phyloP scores from a whole-genome alignment of 1,284 basidiomycete species.

The Schizophyllum commune region DNA sequence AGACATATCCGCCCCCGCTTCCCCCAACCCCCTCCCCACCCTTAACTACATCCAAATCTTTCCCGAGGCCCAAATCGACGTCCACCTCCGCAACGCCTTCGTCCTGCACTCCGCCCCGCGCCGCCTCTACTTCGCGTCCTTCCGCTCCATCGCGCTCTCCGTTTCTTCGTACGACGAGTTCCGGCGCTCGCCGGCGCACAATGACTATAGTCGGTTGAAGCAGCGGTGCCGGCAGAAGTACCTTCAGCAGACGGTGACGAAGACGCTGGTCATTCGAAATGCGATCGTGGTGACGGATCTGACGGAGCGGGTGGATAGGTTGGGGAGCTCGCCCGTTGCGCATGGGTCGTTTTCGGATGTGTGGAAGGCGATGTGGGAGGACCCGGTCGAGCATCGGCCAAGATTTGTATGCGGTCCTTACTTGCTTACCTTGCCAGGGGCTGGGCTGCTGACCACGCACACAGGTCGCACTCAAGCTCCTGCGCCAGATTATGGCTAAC shows the following conservation, averaged over 20 bases:
- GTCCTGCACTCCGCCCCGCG: conserved; percentile 43
- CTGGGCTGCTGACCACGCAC: too few relatives aligned
- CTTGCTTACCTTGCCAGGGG: background rate
- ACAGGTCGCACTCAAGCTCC: conserved; percentile 51
- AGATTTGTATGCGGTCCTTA: conserved; percentile 26
- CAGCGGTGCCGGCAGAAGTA: conserved; percentile 48
- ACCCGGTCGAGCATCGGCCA: conserved; percentile 31
- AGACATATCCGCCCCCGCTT: conserved; percentile 1
- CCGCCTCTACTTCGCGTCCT: conserved; percentile 41
- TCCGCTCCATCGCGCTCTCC: conserved; percentile 40
- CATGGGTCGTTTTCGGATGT: conserved; percentile 52
- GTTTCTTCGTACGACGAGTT: conserved; percentile 46
- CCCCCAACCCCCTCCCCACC: conserved; percentile 12
- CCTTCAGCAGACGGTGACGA: conserved; percentile 43
- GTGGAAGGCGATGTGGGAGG: conserved; percentile 48
- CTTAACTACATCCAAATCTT: conserved; percentile 32
- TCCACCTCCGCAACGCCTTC: conserved; percentile 48
- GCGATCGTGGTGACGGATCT: conserved; percentile 40
- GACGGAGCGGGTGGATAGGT: conserved; percentile 40
- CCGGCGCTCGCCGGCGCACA: conserved; percentile 37
- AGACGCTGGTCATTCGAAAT: conserved; percentile 32
- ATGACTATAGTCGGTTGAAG: conserved; percentile 45
- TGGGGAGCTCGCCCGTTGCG: conserved; percentile 31
- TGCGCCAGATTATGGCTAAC: conserved; percentile 44
- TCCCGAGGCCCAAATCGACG: conserved; percentile 39